phyloP scores from a whole-genome alignment of 1,139 yeast genomes.

The Scheffersomyces stambukii region DNA sequence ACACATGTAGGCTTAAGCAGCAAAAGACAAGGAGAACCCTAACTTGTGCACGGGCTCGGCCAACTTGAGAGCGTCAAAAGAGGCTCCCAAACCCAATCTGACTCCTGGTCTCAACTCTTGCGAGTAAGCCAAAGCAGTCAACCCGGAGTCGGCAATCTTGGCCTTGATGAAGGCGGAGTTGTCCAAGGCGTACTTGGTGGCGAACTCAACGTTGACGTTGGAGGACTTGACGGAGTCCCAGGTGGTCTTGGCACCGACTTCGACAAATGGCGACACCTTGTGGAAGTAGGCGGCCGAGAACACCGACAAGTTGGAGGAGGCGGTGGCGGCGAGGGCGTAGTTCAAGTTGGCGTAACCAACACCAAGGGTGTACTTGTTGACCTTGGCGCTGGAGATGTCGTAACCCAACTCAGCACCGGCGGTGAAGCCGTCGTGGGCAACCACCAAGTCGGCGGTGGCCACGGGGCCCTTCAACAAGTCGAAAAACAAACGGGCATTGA shows the following conservation, averaged over 20 bases:
- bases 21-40: conserved; percentile 90
- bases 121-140: conserved; percentile 91
- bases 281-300: conserved; percentile 98
- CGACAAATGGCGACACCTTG: conserved; percentile 84
- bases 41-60: conserved; percentile 98
- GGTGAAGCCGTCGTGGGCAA: conserved; percentile 94
- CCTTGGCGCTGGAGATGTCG: conserved; percentile 88
- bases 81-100: conserved; percentile 94
- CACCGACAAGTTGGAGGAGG: conserved; percentile 84
- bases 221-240: conserved; percentile 82
- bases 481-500: conserved; percentile 92
- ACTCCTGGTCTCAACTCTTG: conserved; percentile 97
- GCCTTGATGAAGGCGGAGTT: conserved; percentile 88
- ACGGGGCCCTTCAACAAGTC: conserved; percentile 94
- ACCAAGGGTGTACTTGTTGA: conserved; percentile 92
- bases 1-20: conserved; percentile 51
- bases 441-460: conserved; percentile 90
- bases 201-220: conserved; percentile 80
- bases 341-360: conserved; percentile 88
- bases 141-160: conserved; percentile 94
- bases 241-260: conserved; percentile 97
- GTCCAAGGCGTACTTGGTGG: conserved; percentile 92
- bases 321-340: conserved; percentile 85
- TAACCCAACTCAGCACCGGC: conserved; percentile 98
- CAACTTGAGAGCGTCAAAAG: conserved; percentile 93